A percentile compares a stretch with the other conserved stretches of the same genome.
Evolutionary conservation across 2,329 filamentous ascomycete species (phyloP).

Genomic region (Apiospora kogelbergensis): DNA sequence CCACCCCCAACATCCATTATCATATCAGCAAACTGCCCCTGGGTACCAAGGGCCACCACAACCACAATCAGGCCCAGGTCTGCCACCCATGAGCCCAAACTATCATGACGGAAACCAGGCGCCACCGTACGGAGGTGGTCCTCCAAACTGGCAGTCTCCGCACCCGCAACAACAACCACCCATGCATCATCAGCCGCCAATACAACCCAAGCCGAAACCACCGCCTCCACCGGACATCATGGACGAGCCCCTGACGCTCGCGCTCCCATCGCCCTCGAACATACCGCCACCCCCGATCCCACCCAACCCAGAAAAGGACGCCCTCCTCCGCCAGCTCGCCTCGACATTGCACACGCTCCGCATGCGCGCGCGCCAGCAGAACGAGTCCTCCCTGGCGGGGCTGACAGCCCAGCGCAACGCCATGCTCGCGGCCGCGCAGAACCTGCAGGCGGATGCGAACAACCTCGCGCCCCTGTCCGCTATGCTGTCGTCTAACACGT

Average conservation of each 20-base stretch:
- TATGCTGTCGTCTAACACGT: slow-evolving; percentile 73
- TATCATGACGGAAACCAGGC: slow-evolving; percentile 14
- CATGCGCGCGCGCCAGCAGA: slow-evolving; percentile 68
- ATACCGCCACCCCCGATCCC: slow-evolving; percentile 81
- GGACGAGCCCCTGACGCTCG: slow-evolving; percentile 55
- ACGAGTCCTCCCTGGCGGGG: slow-evolving; percentile 71
- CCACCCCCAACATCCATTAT: slow-evolving; percentile 16
- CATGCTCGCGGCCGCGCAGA: slow-evolving; percentile 67
- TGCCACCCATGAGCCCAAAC: slow-evolving; percentile 11
- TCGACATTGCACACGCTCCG: slow-evolving; percentile 68
- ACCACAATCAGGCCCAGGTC: slow-evolving; percentile 14
- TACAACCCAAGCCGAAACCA: slow-evolving; percentile 37
- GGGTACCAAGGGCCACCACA: slow-evolving; percentile 19
- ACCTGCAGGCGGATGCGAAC: slow-evolving; percentile 71
- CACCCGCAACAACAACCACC: slow-evolving; percentile 14
- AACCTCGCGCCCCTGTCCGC: slow-evolving; percentile 70
- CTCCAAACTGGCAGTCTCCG: slow-evolving; percentile 26
- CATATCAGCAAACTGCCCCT: slow-evolving; percentile 19
- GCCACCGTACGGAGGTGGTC: neutral
- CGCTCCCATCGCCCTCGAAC: slow-evolving; percentile 47
- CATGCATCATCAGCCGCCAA: slow-evolving; percentile 26
- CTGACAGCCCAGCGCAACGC: slow-evolving; percentile 78
- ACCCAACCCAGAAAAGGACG: slow-evolving; percentile 93
- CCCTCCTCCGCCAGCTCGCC: slow-evolving; percentile 75
- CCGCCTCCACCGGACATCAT: slow-evolving; percentile 54